Percentiles rank a stretch among this genome's conserved stretches.
phyloP scores from a whole-genome alignment of 1,284 basidiomycete genomes.

The Ustilago cynodontis region DNA sequence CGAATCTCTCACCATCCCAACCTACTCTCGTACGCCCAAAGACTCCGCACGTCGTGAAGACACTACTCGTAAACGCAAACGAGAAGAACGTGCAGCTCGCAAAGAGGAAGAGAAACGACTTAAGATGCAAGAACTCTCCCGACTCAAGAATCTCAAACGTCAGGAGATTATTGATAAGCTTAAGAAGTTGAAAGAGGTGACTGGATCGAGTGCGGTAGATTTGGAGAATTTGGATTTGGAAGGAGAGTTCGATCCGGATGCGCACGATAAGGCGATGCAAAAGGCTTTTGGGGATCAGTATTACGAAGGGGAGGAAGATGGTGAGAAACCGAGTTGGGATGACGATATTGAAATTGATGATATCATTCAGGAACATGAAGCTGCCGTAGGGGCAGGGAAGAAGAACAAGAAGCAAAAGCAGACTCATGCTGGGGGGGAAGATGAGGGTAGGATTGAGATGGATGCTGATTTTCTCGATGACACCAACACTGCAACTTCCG shows the following conservation, averaged over 20 bases:
- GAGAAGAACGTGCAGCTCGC: constrained; percentile 61
- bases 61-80: constrained; percentile 63
- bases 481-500: constrained; percentile 10
- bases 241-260: constrained; percentile 66
- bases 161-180: constrained; percentile 65
- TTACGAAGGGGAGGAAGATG: constrained; percentile 54
- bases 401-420: constrained; percentile 74
- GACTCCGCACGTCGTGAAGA: constrained; percentile 64
- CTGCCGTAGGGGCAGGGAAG: constrained; percentile 71
- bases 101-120: constrained; percentile 66
- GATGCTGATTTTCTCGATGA: constrained; percentile 76
- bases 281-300: constrained; percentile 63
- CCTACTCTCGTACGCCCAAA: constrained; percentile 61
- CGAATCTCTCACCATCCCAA: constrained; percentile 58
- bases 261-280: constrained; percentile 65
- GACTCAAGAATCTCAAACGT: constrained; percentile 62
- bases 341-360: constrained; percentile 86
- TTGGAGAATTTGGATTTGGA: constrained; percentile 63
- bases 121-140: constrained; percentile 64
- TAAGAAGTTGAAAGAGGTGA: constrained; percentile 60
- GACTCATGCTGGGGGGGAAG: constrained; percentile 18
- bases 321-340: constrained; percentile 84
- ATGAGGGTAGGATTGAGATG: constrained; percentile 75
- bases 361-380: constrained; percentile 74
- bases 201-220: constrained; percentile 57